phyloP scores from a whole-genome alignment of 2,329 filamentous ascomycete genomes.

The Colletotrichum cordylinicola region DNA sequence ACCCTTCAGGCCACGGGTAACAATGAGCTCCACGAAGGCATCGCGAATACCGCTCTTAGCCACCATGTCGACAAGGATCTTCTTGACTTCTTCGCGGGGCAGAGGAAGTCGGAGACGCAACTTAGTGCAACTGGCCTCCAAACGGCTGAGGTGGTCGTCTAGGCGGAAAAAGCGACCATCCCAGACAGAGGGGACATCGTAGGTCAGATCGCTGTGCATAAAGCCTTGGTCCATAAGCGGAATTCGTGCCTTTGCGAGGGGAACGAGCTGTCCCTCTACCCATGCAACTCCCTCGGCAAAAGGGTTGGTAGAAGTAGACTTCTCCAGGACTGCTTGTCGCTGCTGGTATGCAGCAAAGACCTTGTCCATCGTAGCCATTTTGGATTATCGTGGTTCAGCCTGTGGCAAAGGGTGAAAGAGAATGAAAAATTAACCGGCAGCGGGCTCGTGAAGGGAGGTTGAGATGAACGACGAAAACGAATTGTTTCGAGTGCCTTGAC shows the following conservation, averaged over 20 bases:
- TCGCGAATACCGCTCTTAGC: slow-evolving; percentile 51
- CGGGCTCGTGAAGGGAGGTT: not conserved
- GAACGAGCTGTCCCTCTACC: slow-evolving; percentile 47
- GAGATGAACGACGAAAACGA: not conserved
- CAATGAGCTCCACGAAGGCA: slow-evolving; percentile 55
- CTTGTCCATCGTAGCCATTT: slow-evolving; percentile 49
- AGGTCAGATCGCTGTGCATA: slow-evolving; percentile 56
- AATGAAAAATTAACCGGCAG: not conserved
- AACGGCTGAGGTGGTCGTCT: slow-evolving; percentile 51
- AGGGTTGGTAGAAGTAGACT: slow-evolving; percentile 30
- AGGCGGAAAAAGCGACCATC: slow-evolving; percentile 57
- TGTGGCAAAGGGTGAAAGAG: not conserved
- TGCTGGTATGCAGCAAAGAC: slow-evolving; percentile 28
- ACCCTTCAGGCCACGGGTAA: slow-evolving; percentile 51
- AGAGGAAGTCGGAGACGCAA: slow-evolving; percentile 49
- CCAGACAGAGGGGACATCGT: slow-evolving; percentile 58
- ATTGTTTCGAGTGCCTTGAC: not conserved
- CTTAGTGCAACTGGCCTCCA: slow-evolving; percentile 50
- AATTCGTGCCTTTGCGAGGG: slow-evolving; percentile 52
- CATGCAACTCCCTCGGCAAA: slow-evolving; percentile 52
- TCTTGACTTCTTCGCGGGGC: slow-evolving; percentile 42
- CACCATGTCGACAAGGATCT: slow-evolving; percentile 48
- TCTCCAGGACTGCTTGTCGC: not conserved
- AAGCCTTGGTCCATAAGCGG: slow-evolving; percentile 58
- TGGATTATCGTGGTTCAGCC: not conserved